Evolutionary conservation across 2,329 filamentous ascomycete species (phyloP).

Genomic region (Gyromitra esculenta): DNA sequence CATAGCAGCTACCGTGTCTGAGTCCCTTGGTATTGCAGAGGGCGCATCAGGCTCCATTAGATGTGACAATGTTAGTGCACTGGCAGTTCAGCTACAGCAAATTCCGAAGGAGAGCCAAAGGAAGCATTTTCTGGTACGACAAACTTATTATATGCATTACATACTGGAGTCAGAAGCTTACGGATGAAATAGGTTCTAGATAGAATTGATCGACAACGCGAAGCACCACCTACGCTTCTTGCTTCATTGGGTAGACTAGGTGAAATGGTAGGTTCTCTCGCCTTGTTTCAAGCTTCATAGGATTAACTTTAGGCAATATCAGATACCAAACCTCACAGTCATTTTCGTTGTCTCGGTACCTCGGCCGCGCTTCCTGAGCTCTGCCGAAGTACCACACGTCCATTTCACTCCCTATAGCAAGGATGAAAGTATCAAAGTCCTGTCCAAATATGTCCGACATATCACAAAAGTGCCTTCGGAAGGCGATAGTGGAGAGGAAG

Average conservation of each 20-base stretch:
- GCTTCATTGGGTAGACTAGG: conserved; percentile 82
- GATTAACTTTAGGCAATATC: conserved; percentile 14
- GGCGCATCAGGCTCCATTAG: conserved; percentile 65
- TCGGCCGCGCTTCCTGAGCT: conserved; percentile 74
- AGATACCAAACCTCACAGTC: conserved; percentile 82
- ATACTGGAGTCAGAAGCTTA: conserved; percentile 8
- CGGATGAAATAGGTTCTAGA: conserved; percentile 75
- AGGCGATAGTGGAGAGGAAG: conserved; percentile 60
- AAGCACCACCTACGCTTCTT: conserved; percentile 79
- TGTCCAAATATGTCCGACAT: conserved; percentile 68
- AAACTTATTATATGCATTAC: conserved; percentile 69
- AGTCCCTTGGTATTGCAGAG: conserved; percentile 63
- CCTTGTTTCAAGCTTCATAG: conserved; percentile 32
- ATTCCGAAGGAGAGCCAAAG: conserved; percentile 65
- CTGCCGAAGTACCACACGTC: conserved; percentile 76
- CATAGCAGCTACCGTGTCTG: conserved; percentile 70
- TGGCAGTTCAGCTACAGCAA: conserved; percentile 76
- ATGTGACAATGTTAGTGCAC: conserved; percentile 82
- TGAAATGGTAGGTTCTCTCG: conserved; percentile 72
- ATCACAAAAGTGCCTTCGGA: conserved; percentile 62
- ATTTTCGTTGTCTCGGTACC: conserved; percentile 80
- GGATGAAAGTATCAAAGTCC: conserved; percentile 78
- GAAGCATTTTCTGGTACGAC: conserved; percentile 58
- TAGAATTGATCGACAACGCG: conserved; percentile 83
- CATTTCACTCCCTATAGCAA: conserved; percentile 87